These are phyloP conservation scores for Quercus variabilis DNA, from an alignment of 306 rosid genomes.

Conservation along the genomic window DNA sequence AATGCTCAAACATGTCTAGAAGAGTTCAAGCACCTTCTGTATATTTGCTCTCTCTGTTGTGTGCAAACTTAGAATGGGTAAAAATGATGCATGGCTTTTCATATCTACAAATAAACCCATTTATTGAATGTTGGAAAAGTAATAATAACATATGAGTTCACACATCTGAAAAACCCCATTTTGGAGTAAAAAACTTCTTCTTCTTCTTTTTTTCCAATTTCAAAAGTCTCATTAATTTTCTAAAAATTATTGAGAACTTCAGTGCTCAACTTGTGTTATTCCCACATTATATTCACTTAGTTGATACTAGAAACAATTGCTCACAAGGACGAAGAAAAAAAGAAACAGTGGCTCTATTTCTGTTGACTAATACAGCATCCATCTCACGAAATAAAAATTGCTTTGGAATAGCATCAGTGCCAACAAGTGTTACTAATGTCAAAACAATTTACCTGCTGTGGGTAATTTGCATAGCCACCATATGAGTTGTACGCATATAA, in stretches of 20 bases:
- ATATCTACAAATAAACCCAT: not conserved
- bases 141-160: not conserved
- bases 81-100: not conserved
- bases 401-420: not conserved
- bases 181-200: not conserved
- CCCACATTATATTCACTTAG: not conserved
- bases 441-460: slow-evolving; percentile 62
- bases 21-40: no score
- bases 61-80: not conserved
- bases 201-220: not conserved
- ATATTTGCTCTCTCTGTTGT: not conserved
- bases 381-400: not conserved
- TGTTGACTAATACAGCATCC: not conserved
- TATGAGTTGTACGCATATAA: slow-evolving; percentile 72
- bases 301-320: not conserved
- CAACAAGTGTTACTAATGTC: not conserved
- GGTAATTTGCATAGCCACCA: slow-evolving; percentile 72
- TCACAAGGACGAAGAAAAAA: not conserved
- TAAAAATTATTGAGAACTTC: not conserved
- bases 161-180: slow-evolving; percentile 4
- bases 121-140: not conserved
- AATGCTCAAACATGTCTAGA: no score
- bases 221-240: not conserved
- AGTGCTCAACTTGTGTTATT: not conserved
- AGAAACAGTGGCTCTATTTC: not conserved